Evolutionary conservation across 352 stramenopile species (phyloP), one percentile per base, ranked within the genome.

Genomic region (Phytophthora melonis): DNA sequence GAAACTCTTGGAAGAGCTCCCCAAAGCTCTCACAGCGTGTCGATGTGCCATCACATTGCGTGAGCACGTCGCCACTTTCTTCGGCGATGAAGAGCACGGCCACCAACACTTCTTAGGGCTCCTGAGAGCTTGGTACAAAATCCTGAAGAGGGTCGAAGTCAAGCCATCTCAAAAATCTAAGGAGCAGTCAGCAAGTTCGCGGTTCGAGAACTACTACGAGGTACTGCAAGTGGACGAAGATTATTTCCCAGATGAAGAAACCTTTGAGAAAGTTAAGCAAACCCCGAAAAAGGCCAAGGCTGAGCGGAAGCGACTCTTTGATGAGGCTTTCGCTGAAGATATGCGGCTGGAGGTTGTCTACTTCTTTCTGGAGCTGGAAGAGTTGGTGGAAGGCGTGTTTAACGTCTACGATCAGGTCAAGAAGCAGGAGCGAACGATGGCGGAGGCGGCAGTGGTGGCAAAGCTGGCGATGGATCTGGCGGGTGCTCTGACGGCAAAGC

Each of bases 171-270:
- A 27, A 27, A 8, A 27, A 27, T 54, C 47, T 9, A 27, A 5
- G 9, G n/a, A 9, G 47, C n/a, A 54, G n/a, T 4, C 9, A 4
- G 5, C 41, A 8, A 21, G 43, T 21, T 9, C 5, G 13, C 47
- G 43, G 5, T 54, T 54, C 14, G 47, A 54, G n/a, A n/a, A n/a
- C n/a, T n/a, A n/a, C n/a, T n/a, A n/a, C n/a, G n/a, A n/a, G n/a
- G n/a, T n/a, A n/a, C 16, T 66, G 47, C 21, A 58, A 32, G 59
- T 36, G 19, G 59, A 58, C 30, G 59, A 66, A 11, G 47, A 58
- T 32, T 66, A 66, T 58, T 66, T 66, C 45, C 59, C 59, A n/a
- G 59, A 66, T 47, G 43, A 66, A 27, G 9, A 54, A 18, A 13
- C 18, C 4, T 27, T 54, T 25, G 21, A 49, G 11, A 41, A 23